phyloP scores from a whole-genome alignment of 1,284 basidiomycete genomes.

The Mycena sp. region DNA sequence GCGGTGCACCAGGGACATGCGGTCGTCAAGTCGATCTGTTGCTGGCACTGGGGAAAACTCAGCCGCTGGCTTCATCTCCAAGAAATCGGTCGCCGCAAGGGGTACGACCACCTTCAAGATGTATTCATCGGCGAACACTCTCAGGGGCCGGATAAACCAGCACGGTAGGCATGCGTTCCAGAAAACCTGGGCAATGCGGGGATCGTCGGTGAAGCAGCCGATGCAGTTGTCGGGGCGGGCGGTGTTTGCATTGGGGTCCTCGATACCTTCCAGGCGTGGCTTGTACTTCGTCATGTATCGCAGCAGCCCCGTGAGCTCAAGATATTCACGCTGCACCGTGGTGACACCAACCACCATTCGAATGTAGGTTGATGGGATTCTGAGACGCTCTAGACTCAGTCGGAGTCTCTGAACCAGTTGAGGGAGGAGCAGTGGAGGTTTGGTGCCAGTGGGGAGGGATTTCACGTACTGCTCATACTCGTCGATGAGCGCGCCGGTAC shows the following conservation, averaged over 20 bases:
- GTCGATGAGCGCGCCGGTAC: neutral
- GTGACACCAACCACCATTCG: neutral
- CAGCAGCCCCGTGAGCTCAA: neutral
- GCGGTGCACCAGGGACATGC: neutral
- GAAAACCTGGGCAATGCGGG: neutral
- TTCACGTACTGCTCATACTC: neutral
- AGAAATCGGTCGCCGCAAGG: neutral
- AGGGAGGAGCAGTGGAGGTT: neutral
- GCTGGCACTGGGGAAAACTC: neutral
- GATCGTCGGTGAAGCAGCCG: neutral
- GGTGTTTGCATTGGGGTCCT: too few species aligned
- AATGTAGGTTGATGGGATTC: neutral
- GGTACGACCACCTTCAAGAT: neutral
- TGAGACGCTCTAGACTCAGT: neutral
- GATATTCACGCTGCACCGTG: neutral
- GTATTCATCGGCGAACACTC: neutral
- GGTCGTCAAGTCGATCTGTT: neutral
- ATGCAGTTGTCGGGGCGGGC: too few species aligned
- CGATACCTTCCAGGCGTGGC: neutral
- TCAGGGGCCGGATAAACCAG: constrained; percentile 3
- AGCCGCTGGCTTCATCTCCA: neutral
- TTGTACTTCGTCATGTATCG: neutral
- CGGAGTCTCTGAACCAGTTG: neutral
- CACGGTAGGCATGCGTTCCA: neutral
- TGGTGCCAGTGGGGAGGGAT: neutral